Evolutionary conservation across 768 basidiomycete genomes (phyloP), one percentile per base, ranked within the genome.

Genomic region (Xerocomellus amylosporus): DNA sequence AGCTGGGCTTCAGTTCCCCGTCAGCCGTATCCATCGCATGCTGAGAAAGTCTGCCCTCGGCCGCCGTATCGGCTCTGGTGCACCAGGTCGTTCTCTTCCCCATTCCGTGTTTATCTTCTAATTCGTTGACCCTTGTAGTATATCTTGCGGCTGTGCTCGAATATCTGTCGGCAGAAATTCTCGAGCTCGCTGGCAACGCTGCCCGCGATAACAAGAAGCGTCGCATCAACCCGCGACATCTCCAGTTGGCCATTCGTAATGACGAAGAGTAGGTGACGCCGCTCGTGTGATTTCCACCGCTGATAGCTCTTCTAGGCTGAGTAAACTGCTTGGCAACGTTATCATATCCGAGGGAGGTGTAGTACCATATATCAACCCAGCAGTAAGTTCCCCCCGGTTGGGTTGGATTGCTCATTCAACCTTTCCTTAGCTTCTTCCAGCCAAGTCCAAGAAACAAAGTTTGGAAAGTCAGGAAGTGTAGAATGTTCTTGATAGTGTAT

Each of bases 301-400:
- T 58, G 3, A 53, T 19, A 22, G 30, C n/a, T 34, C 17, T 30
- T 24, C n/a, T 49, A 87, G 85, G 64, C 73, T 89, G 70, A 85
- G 85, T 71, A 81, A 77, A 66, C 78, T 90, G 42, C 81, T 90
- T 41, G 87, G 86, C 24, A 77, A 86, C 61, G 94, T 96, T 59
- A 85, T 93, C 73, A 95, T 96, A 76, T 93, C 92, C 33, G 92
- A 96, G 72, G 94, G 94, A 74, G 94, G 94, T 80, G 91, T 93
- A 54, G 87, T 93, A 19, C 90, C 90, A 54, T 82, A 82, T 68
- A 96, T 96, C 69, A 79, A 83, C 64, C 76, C 82, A 46, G 85
- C 83, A 54, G 78, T 80, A 56, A 42, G 66, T 54, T 20, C 2
- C 30, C 17, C 4, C 24, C 34, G 2, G 33, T 30, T 10, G 20